Base-by-base conservation (phyloP, 2,329 filamentous ascomycete species). In the Nothophaeocryptopus gaeumannii region DNA sequence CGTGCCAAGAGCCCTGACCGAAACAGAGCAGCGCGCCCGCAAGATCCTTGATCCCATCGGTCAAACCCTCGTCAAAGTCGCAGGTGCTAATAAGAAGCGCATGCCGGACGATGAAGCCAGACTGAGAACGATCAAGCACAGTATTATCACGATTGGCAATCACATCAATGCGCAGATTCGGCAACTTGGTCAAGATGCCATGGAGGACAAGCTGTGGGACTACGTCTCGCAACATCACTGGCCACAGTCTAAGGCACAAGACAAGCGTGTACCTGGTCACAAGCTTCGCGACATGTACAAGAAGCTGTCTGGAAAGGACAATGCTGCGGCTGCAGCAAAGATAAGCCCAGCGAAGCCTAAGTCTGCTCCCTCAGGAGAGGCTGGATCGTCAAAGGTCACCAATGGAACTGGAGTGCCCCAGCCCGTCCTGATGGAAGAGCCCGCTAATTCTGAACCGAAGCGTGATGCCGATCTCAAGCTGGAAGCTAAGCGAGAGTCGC, bases 101-200 rank as follows among this genome's bases (percentile, higher is more conserved):
- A 79, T 84, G 54, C 81, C 81, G 47, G 81, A 78, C 26, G 79
- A 80, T 60, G 82, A 84, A 57, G 77, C 80, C 45, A 77, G 84
- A 38, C 78, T 84, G 15, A 77, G 74, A 60, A 77, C 83, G 37
- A 79, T 85, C 62, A 83, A 83, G 59, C 71, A 73, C 26, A 79
- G 84, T 61, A 69, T 86, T 33, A 72, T 83, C 36, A 75, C 75
- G 4, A 82, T 86, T 65, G 83, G 83, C 45, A 78, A 79, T 48
- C 84, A 83, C 60, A 78, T 85, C 54, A 77, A 79, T 42, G 71
- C 73, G 29, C 68, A 75, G 31, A 73, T 62, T 5, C 51, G 54
- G 13, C 58, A 64, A 39, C 53, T 58, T 39, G 56, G 55, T 9
- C 47, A 57, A 34, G 55, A 47, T 31, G 39, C 47, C 11, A 49